Conservation (phyloP, 208 protist genomes). For the Trypanosoma theileri region DNA sequence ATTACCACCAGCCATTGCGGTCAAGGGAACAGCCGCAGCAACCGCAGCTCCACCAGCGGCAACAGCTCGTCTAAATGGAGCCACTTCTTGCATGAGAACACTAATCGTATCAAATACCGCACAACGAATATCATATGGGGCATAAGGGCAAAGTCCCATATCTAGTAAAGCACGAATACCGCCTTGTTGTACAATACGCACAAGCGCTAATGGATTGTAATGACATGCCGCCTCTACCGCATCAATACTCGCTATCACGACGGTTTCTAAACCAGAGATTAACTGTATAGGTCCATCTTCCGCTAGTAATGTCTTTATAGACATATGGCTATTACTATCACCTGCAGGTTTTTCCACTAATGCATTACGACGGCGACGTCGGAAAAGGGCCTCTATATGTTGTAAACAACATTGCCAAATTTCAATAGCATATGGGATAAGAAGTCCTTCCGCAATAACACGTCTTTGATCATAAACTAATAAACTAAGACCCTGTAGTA, state of each 20-base stretch:
- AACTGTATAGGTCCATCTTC: constrained; percentile 39
- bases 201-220: constrained; percentile 77
- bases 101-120: constrained; percentile 79
- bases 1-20: neutral
- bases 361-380: constrained; percentile 31
- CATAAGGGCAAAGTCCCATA: constrained; percentile 66
- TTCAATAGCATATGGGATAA: constrained; percentile 80
- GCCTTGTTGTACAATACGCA: constrained; percentile 70
- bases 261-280: constrained; percentile 38
- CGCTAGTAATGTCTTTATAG: neutral
- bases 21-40: neutral
- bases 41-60: constrained; percentile 18
- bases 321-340: neutral
- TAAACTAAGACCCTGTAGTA: constrained; percentile 79
- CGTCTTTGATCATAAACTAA: constrained; percentile 73
- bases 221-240: constrained; percentile 85
- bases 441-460: constrained; percentile 58
- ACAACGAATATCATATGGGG: constrained; percentile 61
- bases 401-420: constrained; percentile 81
- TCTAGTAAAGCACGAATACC: constrained; percentile 72
- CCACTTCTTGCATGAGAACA: constrained; percentile 86
- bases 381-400: constrained; percentile 69
- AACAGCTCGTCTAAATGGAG: constrained; percentile 60
- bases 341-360: constrained; percentile 19
- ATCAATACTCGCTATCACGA: constrained; percentile 73